A percentile compares a stretch with the other conserved stretches of the same genome.
phyloP scores from a whole-genome alignment of 306 rosid genomes.

The Prunus kanzakura region DNA sequence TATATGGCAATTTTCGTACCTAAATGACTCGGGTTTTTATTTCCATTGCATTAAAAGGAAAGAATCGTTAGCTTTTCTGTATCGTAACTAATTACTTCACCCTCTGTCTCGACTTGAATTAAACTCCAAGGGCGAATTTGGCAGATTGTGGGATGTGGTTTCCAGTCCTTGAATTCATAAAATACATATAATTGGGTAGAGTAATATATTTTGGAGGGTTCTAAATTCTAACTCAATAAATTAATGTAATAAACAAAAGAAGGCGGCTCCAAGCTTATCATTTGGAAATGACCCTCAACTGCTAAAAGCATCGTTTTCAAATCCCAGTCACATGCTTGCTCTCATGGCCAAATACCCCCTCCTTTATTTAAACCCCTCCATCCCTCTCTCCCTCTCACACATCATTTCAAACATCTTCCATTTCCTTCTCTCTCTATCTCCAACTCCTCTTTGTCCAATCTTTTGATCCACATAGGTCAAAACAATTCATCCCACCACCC shows the following conservation, averaged over 20 bases:
- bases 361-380: slow-evolving; percentile 51
- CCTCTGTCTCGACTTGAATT: too few relatives aligned
- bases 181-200: neutral
- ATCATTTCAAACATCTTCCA: slow-evolving; percentile 31
- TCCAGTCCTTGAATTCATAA: neutral
- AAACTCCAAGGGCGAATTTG: neutral
- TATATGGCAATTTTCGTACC: too few relatives aligned
- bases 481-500: too few relatives aligned
- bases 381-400: slow-evolving; percentile 43
- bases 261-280: slow-evolving; percentile 22
- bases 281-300: slow-evolving; percentile 11
- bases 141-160: neutral
- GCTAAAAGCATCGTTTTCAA: slow-evolving; percentile 33
- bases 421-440: slow-evolving; percentile 1
- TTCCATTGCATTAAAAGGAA: too few relatives aligned
- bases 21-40: too few relatives aligned
- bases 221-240: neutral
- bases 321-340: slow-evolving; percentile 48
- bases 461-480: too few relatives aligned
- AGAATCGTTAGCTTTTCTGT: too few relatives aligned
- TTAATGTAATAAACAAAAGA: slow-evolving; percentile 6
- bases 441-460: neutral
- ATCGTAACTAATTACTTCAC: too few relatives aligned
- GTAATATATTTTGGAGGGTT: neutral
- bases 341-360: slow-evolving; percentile 10